A percentile compares a stretch with the other conserved stretches of the same genome.
These are phyloP conservation scores for Geotrichum candidum DNA, from an alignment of 1,139 yeast species.

Conservation along the genomic window DNA sequence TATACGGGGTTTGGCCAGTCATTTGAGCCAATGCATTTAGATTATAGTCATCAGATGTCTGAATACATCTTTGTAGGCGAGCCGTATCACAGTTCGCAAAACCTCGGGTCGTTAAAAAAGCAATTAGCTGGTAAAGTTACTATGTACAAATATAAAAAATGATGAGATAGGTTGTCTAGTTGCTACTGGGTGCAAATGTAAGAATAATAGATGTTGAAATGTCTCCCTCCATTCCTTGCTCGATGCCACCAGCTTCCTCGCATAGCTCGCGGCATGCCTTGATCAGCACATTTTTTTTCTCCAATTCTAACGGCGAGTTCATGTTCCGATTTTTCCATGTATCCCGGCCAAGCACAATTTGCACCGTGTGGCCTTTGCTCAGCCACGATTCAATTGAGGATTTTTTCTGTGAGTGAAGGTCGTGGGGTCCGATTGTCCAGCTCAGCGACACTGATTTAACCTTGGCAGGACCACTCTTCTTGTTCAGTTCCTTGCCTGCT, in stretches of 20 bases:
- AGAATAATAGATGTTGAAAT: slow-evolving; percentile 18
- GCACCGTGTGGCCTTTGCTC: slow-evolving; percentile 30
- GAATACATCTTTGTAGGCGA: slow-evolving; percentile 41
- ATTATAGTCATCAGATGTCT: background rate
- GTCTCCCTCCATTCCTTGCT: slow-evolving; percentile 27
- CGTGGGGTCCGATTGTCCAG: slow-evolving; percentile 34
- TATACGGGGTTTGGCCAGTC: slow-evolving; percentile 40
- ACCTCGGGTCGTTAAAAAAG: slow-evolving; percentile 24
- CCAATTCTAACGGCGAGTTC: slow-evolving; percentile 24
- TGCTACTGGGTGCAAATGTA: slow-evolving; percentile 19
- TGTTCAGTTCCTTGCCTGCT: slow-evolving; percentile 17
- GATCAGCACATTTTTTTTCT: slow-evolving; percentile 31
- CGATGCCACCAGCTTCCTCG: slow-evolving; percentile 27
- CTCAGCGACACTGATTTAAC: slow-evolving; percentile 31
- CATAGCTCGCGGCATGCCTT: slow-evolving; percentile 27
- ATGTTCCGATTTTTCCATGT: slow-evolving; percentile 22
- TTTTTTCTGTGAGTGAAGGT: slow-evolving; percentile 31
- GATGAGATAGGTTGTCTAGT: slow-evolving; percentile 13
- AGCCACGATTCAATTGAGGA: slow-evolving; percentile 35
- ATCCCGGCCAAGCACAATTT: slow-evolving; percentile 26
- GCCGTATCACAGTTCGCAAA: slow-evolving; percentile 41
- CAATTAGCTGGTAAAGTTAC: slow-evolving; percentile 25
- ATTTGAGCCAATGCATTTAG: slow-evolving; percentile 27
- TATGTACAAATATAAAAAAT: slow-evolving; percentile 20
- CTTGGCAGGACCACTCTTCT: slow-evolving; percentile 25